Percentiles rank a stretch among this genome's conserved stretches.
Evolutionary conservation across 2,329 filamentous ascomycete species (phyloP).

Genomic region (Cryphonectria parasitica): DNA sequence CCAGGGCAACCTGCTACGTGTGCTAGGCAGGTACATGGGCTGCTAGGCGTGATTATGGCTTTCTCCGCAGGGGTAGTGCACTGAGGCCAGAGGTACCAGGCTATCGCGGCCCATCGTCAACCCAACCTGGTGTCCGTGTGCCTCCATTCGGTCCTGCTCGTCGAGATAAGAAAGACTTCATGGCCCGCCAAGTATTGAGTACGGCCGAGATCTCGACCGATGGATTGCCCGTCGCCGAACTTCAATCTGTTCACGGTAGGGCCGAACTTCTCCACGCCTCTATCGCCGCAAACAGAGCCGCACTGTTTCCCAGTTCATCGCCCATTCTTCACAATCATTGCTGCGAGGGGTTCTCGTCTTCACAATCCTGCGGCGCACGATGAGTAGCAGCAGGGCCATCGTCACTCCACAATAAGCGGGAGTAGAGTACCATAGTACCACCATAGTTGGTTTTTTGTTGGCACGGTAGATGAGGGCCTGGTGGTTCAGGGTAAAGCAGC

Average conservation of each 20-base stretch:
- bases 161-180: conserved; percentile 22
- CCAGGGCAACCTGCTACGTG: not conserved
- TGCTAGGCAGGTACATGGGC: conserved; percentile 16
- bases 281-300: conserved; percentile 6
- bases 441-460: no score
- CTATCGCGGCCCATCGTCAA: conserved; percentile 22
- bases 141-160: conserved; percentile 26
- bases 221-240: conserved; percentile 21
- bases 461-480: not conserved
- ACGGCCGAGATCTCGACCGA: conserved; percentile 31
- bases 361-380: not conserved
- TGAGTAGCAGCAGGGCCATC: not conserved
- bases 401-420: not conserved
- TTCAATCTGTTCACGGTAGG: conserved; percentile 5
- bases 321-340: not conserved
- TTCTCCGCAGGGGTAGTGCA: not conserved
- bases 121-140: conserved; percentile 18
- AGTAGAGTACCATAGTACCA: not conserved
- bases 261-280: not conserved
- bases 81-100: conserved; percentile 10
- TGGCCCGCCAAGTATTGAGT: conserved; percentile 26
- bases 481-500: not conserved
- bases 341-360: not conserved
- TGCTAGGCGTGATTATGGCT: not conserved
- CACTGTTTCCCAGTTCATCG: not conserved